Conservation (phyloP, 129 eudicot species). For the Helichrysum umbraculigerum region DNA sequence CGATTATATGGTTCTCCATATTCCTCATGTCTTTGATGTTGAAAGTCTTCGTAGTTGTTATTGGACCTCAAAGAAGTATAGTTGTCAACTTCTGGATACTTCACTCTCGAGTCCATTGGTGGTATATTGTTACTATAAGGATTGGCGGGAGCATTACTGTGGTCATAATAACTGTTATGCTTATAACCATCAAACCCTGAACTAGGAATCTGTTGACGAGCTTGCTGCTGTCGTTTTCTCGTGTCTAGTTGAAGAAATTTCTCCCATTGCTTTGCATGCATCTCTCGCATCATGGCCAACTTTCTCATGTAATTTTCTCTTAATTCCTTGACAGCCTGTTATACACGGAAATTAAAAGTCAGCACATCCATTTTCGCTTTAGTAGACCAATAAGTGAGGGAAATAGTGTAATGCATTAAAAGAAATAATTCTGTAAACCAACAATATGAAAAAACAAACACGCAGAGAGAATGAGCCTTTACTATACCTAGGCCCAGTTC, state of each 20-base stretch:
- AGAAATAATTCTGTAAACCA: not conserved
- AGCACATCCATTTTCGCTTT: not conserved
- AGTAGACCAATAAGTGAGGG: not conserved
- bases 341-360: constrained; percentile 16
- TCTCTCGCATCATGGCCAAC: constrained; percentile 44
- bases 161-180: constrained; percentile 46
- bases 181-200: constrained; percentile 61
- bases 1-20: constrained; percentile 66
- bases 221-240: constrained; percentile 55
- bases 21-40: constrained; percentile 66
- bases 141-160: constrained; percentile 42
- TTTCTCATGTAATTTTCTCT: constrained; percentile 62
- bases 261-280: constrained; percentile 77
- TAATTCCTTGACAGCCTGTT: constrained; percentile 61
- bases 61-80: constrained; percentile 61
- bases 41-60: constrained; percentile 54
- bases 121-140: constrained; percentile 41
- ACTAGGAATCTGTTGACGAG: constrained; percentile 45
- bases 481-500: not conserved
- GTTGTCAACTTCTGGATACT: constrained; percentile 51
- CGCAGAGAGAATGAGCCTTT: not conserved
- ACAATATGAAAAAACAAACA: not conserved
- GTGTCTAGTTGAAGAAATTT: constrained; percentile 68
- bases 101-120: constrained; percentile 64
- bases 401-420: not conserved